Evolutionary conservation across 2,329 filamentous ascomycete species (phyloP).

Genomic region (Ophiostoma sp.): DNA sequence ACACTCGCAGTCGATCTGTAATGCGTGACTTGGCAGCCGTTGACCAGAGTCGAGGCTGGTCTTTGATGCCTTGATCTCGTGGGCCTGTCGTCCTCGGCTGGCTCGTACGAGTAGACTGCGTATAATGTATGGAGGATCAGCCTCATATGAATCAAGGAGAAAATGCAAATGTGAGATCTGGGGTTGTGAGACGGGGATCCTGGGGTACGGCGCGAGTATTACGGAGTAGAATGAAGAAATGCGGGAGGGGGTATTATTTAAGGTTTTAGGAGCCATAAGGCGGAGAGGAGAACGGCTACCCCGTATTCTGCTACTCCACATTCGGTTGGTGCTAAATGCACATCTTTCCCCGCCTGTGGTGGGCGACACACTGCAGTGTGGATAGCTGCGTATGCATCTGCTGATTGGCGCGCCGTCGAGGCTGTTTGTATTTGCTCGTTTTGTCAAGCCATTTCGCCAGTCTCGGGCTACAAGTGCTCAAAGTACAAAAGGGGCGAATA

Average conservation of each 20-base stretch:
- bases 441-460: too few species aligned
- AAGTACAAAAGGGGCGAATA: too few species aligned
- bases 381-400: not conserved
- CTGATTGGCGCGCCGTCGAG: not conserved
- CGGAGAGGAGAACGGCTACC: conserved; percentile 2
- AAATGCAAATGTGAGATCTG: not conserved
- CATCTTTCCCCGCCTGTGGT: not conserved
- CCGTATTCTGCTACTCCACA: not conserved
- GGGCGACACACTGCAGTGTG: not conserved
- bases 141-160: not conserved
- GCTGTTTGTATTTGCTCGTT: not conserved
- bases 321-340: not conserved
- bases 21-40: not conserved
- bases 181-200: not conserved
- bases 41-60: conserved; percentile 1
- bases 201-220: not conserved
- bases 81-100: not conserved
- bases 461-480: too few species aligned
- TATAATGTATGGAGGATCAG: too few species aligned
- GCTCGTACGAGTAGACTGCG: too few species aligned
- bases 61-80: conserved; percentile 2
- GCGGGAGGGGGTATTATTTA: not conserved
- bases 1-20: not conserved
- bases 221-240: conserved; percentile 4
- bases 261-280: not conserved